Evolutionary conservation across 495 filamentous ascomycete species (phyloP).

Genomic region (Penicillium cataractarum): DNA sequence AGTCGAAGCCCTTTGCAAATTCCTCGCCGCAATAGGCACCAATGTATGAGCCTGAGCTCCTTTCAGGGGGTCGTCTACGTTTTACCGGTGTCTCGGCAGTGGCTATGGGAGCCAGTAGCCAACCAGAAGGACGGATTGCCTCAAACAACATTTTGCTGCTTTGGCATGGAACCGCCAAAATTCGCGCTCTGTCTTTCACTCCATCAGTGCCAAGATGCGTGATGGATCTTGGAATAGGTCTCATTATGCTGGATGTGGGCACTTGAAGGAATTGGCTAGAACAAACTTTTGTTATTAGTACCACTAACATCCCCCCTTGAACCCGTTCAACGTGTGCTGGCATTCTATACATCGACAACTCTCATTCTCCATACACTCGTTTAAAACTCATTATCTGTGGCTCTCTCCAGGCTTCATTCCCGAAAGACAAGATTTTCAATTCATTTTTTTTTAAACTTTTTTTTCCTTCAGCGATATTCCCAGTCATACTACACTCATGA

Average conservation of each 20-base stretch:
- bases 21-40: constrained; percentile 7
- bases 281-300: neutral
- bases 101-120: constrained; percentile 7
- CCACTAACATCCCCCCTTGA: neutral
- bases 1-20: constrained; percentile 11
- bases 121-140: neutral
- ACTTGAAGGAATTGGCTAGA: neutral
- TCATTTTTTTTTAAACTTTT: neutral
- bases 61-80: constrained; percentile 4
- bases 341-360: neutral
- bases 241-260: neutral
- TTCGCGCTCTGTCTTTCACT: constrained; percentile 4
- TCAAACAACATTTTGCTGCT: neutral
- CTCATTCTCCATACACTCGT: neutral
- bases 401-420: too few species aligned
- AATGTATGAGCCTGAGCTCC: neutral
- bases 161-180: neutral
- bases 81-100: constrained; percentile 7
- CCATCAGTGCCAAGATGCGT: constrained; percentile 8
- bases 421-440: too few species aligned
- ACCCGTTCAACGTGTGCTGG: neutral
- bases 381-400: neutral
- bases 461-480: neutral
- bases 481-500: neutral
- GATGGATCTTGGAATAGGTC: constrained; percentile 7